phyloP scores from a whole-genome alignment of 345 rosid genomes.

The Noccaea bulbosa region DNA sequence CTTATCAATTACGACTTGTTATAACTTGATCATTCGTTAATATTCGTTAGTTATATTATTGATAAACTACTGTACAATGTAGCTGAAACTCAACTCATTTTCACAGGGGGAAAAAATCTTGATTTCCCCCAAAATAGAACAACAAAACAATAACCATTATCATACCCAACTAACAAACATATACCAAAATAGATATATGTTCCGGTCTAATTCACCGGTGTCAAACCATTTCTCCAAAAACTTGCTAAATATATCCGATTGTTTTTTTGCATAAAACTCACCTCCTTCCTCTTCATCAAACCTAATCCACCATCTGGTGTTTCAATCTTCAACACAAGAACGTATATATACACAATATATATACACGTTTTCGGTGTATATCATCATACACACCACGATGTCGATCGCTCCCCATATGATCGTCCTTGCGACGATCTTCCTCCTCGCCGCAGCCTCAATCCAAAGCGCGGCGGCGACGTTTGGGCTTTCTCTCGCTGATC shows the following conservation, averaged over 20 bases:
- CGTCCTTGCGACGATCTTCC: slow-evolving; percentile 22
- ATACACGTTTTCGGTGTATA: slow-evolving; percentile 42
- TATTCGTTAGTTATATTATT: neutral
- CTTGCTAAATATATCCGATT: slow-evolving; percentile 18
- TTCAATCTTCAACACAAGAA: slow-evolving; percentile 36
- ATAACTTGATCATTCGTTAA: neutral
- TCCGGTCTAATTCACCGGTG: slow-evolving; percentile 32
- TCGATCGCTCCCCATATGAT: slow-evolving; percentile 9
- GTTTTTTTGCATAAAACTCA: slow-evolving; percentile 33
- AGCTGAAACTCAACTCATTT: slow-evolving; percentile 19
- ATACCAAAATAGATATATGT: slow-evolving; percentile 39
- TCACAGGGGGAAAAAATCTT: slow-evolving; percentile 1
- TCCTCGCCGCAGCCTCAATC: slow-evolving; percentile 26
- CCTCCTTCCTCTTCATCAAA: slow-evolving; percentile 31
- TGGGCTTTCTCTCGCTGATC: slow-evolving; percentile 14
- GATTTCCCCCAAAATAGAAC: slow-evolving; percentile 24
- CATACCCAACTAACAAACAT: slow-evolving; percentile 34
- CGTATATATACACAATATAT: slow-evolving; percentile 34
- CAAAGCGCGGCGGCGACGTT: neutral
- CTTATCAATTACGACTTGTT: slow-evolving; percentile 15
- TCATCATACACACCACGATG: slow-evolving; percentile 23
- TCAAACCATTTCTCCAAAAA: neutral
- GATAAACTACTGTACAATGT: neutral
- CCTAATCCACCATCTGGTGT: slow-evolving; percentile 30
- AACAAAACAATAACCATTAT: slow-evolving; percentile 8